These are phyloP conservation scores for Cercophora sp. DNA, from an alignment of 495 filamentous ascomycete genomes.

Conservation along the genomic window DNA sequence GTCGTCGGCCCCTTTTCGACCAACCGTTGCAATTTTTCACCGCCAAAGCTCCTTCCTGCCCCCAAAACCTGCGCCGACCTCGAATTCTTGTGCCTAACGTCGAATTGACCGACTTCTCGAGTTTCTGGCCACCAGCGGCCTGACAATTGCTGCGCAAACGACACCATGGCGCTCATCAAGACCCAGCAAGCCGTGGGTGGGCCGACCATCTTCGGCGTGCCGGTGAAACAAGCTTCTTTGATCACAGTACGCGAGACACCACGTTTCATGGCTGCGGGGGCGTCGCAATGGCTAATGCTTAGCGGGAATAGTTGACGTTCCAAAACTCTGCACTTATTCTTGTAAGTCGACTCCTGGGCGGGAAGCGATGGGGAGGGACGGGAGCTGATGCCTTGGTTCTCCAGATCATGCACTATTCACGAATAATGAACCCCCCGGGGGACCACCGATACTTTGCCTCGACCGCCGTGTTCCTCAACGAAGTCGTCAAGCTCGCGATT, in stretches of 20 bases:
- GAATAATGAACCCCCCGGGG: constrained; percentile 77
- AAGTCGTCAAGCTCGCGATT: constrained; percentile 84
- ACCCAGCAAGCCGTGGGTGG: constrained; percentile 34
- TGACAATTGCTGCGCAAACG: background rate
- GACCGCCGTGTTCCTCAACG: constrained; percentile 90
- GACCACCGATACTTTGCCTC: constrained; percentile 88
- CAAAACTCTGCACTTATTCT: constrained; percentile 79
- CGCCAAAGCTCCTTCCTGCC: background rate
- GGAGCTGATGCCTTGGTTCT: constrained; percentile 12
- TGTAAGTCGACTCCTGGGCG: constrained; percentile 36
- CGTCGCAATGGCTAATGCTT: constrained; percentile 25
- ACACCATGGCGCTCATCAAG: constrained; percentile 36
- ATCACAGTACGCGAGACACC: constrained; percentile 56
- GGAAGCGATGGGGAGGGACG: background rate
- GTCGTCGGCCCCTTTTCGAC: constrained; percentile 12
- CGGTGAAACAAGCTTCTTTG: constrained; percentile 75
- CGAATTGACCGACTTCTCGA: background rate
- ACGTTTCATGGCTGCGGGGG: background rate
- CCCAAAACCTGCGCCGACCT: background rate
- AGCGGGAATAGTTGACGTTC: constrained; percentile 58
- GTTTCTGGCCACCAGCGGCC: constrained; percentile 1
- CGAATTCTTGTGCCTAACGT: background rate
- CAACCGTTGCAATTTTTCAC: constrained; percentile 7
- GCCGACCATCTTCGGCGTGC: constrained; percentile 56
- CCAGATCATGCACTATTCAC: constrained; percentile 87